Percentiles rank a stretch among this genome's conserved stretches.
These are phyloP conservation scores for Eucalyptus curtisii DNA, from an alignment of 345 rosid species.

Conservation along the genomic window DNA sequence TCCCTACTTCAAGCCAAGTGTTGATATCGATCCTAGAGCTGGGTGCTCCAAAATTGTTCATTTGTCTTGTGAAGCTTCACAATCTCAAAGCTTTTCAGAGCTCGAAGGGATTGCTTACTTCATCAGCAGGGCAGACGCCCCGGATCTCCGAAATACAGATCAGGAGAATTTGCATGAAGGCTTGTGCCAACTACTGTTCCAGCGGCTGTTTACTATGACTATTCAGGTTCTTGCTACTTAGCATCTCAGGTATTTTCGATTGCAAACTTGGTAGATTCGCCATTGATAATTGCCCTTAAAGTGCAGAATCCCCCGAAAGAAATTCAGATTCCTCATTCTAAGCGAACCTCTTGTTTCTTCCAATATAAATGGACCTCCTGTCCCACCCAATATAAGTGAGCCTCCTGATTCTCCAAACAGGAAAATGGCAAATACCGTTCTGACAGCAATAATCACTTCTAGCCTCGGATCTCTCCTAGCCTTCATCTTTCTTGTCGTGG, in stretches of 20 bases:
- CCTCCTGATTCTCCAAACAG: not conserved
- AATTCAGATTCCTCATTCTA: not conserved
- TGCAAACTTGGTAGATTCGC: not conserved
- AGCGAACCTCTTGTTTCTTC: not conserved
- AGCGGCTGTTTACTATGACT: not conserved
- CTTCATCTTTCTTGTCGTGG: not conserved
- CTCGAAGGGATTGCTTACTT: not conserved
- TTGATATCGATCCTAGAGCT: not conserved
- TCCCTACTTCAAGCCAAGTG: not conserved
- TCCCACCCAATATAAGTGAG: not conserved
- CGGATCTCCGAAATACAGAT: not conserved
- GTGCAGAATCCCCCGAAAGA: not conserved
- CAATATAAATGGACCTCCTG: not conserved
- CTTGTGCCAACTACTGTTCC: conserved; percentile 7
- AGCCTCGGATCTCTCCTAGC: not conserved
- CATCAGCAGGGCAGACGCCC: not conserved
- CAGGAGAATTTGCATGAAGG: not conserved
- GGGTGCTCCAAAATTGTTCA: not conserved
- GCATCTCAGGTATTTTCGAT: not conserved
- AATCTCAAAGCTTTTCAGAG: not conserved
- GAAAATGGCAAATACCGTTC: not conserved
- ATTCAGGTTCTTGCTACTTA: not conserved
- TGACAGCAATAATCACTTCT: not conserved
- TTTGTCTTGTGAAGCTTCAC: not conserved
- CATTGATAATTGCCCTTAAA: not conserved